These are phyloP conservation scores for Colletotrichum gigasporum DNA, from an alignment of 2,329 filamentous ascomycete genomes.

Conservation along the genomic window DNA sequence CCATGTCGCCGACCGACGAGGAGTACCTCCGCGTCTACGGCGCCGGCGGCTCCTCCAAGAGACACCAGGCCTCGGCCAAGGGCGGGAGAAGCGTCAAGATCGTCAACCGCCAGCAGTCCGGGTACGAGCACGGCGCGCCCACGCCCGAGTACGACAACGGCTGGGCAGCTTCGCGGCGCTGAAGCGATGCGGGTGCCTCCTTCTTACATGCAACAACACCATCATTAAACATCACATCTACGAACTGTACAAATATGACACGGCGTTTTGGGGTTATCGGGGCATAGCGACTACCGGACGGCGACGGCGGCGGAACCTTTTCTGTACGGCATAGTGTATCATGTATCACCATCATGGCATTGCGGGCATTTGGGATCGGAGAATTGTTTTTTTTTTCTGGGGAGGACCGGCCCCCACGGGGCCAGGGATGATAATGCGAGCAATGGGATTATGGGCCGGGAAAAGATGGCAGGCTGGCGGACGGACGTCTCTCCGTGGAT, in stretches of 20 bases:
- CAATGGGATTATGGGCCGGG: background rate
- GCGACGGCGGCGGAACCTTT: background rate
- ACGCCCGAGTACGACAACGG: slow-evolving; percentile 38
- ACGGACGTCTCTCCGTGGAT: background rate
- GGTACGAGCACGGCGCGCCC: slow-evolving; percentile 42
- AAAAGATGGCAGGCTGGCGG: too few relatives aligned
- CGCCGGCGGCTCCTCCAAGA: too few relatives aligned
- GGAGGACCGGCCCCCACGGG: too few relatives aligned
- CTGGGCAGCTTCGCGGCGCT: slow-evolving; percentile 30
- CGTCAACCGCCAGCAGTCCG: slow-evolving; percentile 43
- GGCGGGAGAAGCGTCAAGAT: slow-evolving; percentile 42
- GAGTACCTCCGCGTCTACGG: slow-evolving; percentile 42
- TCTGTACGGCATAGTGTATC: slow-evolving; percentile 14
- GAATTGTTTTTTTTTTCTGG: background rate
- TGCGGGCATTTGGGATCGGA: background rate
- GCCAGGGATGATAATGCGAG: background rate
- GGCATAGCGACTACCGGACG: background rate
- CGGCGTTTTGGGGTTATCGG: background rate
- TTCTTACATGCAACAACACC: background rate
- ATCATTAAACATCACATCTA: background rate
- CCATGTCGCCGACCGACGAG: slow-evolving; percentile 14
- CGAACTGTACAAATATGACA: background rate
- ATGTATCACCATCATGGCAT: background rate
- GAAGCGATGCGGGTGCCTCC: background rate
- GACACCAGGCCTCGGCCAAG: slow-evolving; percentile 37